Evolutionary conservation across 2,329 filamentous ascomycete genomes (phyloP), one percentile per base, ranked within the genome.

Genomic region (Fusarium odoratissimum): DNA sequence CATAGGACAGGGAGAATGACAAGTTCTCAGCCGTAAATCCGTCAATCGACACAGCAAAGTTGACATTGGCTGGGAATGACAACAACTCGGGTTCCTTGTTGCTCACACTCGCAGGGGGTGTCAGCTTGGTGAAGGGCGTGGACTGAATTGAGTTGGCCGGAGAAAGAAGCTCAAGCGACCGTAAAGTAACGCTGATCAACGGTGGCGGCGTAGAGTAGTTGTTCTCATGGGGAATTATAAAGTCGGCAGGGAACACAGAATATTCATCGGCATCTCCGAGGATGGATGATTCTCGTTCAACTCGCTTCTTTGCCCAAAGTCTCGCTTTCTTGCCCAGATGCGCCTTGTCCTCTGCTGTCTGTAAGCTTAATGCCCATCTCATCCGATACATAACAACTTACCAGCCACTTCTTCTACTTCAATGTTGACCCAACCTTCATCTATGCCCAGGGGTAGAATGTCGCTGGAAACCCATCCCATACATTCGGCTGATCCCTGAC

Each of bases 381-480:
- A 8, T 16, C 19, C 16, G 33, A 64, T 41, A 19, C 16, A 9
- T 28, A 48, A 23, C 9, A 55, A 46, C 84, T 82, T 81, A 88
- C 88, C 87, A 44, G 82, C 79, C 31, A 89, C 83, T 57, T 88
- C 84, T 57, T 89, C 85, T 19, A 86, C 86, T 28, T 89, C 86
- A 51, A 91, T 85, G 63, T 89, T 87, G 23, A 91, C 79, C 88
- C 90, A 91, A 14, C 89, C 88, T 51, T 90, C 86, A 11, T 80
- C 81, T 21, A 87, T 75, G 0, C 85, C 86, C 17, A 83, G 78
- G 0, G 90, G 90, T 4, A 86, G 76, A 23, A 91, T 84, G 59
- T 90, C 87, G 35, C 87, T 90, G 16, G 89, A 91, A 59, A 92
- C 84, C 91, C 91, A 91, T 57, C 90, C 90, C 89, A 92, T 90